Conservation (phyloP, 495 filamentous ascomycete species). For the Penicillium verhagenii region DNA sequence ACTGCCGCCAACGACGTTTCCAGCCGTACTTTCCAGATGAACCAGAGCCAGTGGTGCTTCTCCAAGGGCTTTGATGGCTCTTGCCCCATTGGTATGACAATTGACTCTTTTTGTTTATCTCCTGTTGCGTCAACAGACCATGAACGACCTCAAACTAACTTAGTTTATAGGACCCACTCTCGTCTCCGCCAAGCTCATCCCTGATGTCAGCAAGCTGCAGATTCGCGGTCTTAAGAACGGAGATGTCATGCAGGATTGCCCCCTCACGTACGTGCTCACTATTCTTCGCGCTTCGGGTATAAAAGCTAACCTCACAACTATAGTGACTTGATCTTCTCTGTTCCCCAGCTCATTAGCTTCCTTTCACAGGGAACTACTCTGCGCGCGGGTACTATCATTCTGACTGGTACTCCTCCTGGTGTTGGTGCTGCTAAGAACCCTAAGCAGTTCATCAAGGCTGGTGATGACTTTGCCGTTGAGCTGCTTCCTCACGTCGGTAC, state of each 20-base stretch:
- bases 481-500: slow-evolving; percentile 46
- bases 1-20: slow-evolving; percentile 80
- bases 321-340: slow-evolving; percentile 75
- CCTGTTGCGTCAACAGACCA: not conserved
- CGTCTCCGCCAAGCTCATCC: slow-evolving; percentile 51
- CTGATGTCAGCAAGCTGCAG: slow-evolving; percentile 63
- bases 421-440: slow-evolving; percentile 55
- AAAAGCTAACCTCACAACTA: not conserved
- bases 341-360: slow-evolving; percentile 71
- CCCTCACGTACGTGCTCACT: slow-evolving; percentile 40
- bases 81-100: slow-evolving; percentile 62
- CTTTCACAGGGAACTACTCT: slow-evolving; percentile 76
- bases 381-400: slow-evolving; percentile 75
- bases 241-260: slow-evolving; percentile 63
- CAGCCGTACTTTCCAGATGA: slow-evolving; percentile 77
- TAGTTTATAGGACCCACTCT: slow-evolving; percentile 46
- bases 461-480: slow-evolving; percentile 60
- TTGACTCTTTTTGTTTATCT: not conserved
- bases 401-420: slow-evolving; percentile 72
- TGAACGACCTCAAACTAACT: not conserved
- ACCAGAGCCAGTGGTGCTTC: slow-evolving; percentile 75
- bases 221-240: slow-evolving; percentile 71
- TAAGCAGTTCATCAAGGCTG: slow-evolving; percentile 54
- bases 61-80: slow-evolving; percentile 85
- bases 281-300: not conserved